Conservation (phyloP, 306 rosid species). For the Cicer pinnatifidum region DNA sequence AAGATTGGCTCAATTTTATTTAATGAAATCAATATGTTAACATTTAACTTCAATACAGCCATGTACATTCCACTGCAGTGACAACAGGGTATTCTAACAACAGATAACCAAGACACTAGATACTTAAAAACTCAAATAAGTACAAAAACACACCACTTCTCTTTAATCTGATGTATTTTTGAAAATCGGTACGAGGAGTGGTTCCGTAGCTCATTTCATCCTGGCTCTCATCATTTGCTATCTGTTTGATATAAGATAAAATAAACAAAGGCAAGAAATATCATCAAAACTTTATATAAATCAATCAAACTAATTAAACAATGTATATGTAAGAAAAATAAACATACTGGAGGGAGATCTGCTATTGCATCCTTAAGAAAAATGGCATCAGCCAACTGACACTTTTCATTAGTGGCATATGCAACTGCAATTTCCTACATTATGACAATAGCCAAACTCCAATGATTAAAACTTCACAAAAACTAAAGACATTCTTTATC, state of each 20-base stretch:
- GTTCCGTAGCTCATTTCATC: slow-evolving; percentile 50
- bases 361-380: slow-evolving; percentile 50
- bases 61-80: neutral
- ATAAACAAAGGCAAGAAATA: neutral
- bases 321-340: neutral
- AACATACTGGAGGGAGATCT: slow-evolving; percentile 55
- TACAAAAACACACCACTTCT: slow-evolving; percentile 47
- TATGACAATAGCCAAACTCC: neutral
- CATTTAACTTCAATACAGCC: too few species aligned
- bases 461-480: neutral
- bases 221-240: slow-evolving; percentile 42
- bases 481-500: neutral
- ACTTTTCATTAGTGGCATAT: slow-evolving; percentile 31
- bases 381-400: slow-evolving; percentile 44
- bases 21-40: too few species aligned
- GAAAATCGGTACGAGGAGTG: slow-evolving; percentile 51
- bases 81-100: neutral
- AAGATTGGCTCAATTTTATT: too few species aligned
- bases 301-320: neutral
- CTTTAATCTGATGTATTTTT: slow-evolving; percentile 49
- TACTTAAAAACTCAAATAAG: slow-evolving; percentile 23
- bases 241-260: slow-evolving; percentile 19
- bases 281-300: neutral
- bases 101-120: neutral
- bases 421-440: slow-evolving; percentile 54